phyloP scores from a whole-genome alignment of 140 eudicot genomes.

The Ambrosia hybrid region DNA sequence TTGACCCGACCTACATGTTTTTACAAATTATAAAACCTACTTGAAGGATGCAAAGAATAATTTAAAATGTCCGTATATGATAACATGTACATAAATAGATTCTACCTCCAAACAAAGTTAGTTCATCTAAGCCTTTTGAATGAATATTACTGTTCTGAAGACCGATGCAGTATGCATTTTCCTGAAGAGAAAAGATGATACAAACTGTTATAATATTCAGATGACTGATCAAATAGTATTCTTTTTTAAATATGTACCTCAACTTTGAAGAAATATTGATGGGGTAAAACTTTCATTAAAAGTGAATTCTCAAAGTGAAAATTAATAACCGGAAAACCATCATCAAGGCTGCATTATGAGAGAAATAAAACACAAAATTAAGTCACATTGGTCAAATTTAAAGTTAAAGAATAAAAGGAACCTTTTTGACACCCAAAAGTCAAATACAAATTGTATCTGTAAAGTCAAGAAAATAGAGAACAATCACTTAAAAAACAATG shows the following conservation, averaged over 20 bases:
- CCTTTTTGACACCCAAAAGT: background rate
- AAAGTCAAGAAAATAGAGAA: too few species aligned
- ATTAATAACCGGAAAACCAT: constrained; percentile 66
- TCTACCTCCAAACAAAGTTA: constrained; percentile 84
- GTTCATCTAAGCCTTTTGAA: constrained; percentile 50
- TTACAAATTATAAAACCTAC: background rate
- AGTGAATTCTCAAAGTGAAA: constrained; percentile 65
- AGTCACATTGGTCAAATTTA: background rate
- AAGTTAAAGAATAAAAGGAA: background rate
- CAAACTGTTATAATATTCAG: background rate
- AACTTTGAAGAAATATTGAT: constrained; percentile 60
- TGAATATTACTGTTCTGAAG: constrained; percentile 63
- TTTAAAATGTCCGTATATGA: background rate
- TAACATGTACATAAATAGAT: background rate
- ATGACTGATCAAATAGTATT: background rate
- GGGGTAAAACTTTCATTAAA: constrained; percentile 59
- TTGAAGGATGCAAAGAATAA: background rate
- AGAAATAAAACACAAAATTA: background rate
- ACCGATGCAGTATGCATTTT: constrained; percentile 67
- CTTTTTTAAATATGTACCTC: constrained; percentile 28
- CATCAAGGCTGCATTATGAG: constrained; percentile 61
- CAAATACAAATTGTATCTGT: background rate
- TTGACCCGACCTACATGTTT: background rate
- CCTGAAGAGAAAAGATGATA: constrained; percentile 33
- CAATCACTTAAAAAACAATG: too few species aligned